phyloP scores from a whole-genome alignment of 768 basidiomycete species.

The Kwoniella mangroviensis region DNA sequence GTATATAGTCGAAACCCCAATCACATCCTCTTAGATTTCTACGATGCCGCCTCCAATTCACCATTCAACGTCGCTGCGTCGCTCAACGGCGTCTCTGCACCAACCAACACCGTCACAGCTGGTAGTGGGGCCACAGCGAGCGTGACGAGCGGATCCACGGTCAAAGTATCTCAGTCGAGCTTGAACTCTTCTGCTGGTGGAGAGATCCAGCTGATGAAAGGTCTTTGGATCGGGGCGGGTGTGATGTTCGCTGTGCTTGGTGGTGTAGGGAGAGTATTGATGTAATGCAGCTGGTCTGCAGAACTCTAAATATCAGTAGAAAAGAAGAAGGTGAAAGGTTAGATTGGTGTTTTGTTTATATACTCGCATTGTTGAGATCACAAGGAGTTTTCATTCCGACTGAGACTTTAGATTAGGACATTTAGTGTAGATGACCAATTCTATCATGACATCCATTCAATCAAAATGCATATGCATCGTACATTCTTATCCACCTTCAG shows the following conservation, averaged over 20 bases:
- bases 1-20: conserved; percentile 48
- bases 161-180: conserved; percentile 13
- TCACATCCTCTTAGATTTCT: conserved; percentile 55
- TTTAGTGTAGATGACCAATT: not conserved
- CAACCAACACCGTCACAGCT: conserved; percentile 52
- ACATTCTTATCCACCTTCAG: not conserved
- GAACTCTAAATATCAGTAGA: not conserved
- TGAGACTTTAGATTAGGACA: not conserved
- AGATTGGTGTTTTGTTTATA: not conserved
- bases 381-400: too few relatives aligned
- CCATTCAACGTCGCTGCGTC: conserved; percentile 54
- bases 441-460: not conserved
- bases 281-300: conserved; percentile 26
- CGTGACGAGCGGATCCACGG: conserved; percentile 17
- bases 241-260: not conserved
- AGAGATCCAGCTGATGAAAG: not conserved
- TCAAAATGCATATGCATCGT: not conserved
- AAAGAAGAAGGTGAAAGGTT: not conserved
- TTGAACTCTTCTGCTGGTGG: conserved; percentile 13
- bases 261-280: conserved; percentile 11
- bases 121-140: conserved; percentile 12
- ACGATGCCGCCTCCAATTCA: conserved; percentile 48
- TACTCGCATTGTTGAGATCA: not conserved
- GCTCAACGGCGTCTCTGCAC: conserved; percentile 54
- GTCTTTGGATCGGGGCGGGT: not conserved